Evolutionary conservation across 2,329 filamentous ascomycete genomes (phyloP).

Genomic region (Neofusicoccum parvum): DNA sequence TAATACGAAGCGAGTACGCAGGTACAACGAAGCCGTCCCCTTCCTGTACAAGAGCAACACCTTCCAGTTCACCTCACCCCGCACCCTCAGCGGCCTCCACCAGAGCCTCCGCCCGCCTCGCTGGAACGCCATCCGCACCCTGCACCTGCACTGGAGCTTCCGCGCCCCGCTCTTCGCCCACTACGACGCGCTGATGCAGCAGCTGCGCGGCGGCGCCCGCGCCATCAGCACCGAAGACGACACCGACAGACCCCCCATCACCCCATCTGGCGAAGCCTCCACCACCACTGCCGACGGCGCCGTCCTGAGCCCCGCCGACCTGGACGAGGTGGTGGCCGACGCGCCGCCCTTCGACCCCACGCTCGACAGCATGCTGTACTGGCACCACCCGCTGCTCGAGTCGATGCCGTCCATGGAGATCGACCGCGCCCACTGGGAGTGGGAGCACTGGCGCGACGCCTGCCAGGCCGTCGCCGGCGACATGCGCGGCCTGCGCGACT

Average conservation of each 20-base stretch:
- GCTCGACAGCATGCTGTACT: slow-evolving; percentile 11
- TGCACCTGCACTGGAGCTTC: slow-evolving; percentile 21
- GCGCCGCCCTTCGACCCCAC: background rate
- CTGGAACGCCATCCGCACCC: slow-evolving; percentile 15
- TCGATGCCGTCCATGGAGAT: slow-evolving; percentile 5
- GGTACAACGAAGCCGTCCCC: slow-evolving; percentile 18
- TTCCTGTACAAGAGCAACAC: slow-evolving; percentile 19
- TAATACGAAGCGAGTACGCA: background rate
- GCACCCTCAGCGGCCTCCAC: slow-evolving; percentile 8
- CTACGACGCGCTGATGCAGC: slow-evolving; percentile 1
- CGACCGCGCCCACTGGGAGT: slow-evolving; percentile 8
- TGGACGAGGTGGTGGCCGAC: background rate
- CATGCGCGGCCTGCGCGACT: slow-evolving; percentile 8
- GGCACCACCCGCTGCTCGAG: slow-evolving; percentile 11
- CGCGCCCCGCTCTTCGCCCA: slow-evolving; percentile 9
- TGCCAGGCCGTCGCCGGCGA: background rate
- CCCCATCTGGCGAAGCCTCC: no score
- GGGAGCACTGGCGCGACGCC: slow-evolving; percentile 10
- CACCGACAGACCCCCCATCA: background rate
- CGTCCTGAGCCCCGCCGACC: background rate
- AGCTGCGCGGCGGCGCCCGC: background rate
- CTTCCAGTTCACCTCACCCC: slow-evolving; percentile 19
- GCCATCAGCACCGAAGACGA: background rate
- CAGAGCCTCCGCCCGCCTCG: background rate
- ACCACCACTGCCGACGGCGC: background rate